Percentiles rank a stretch among this genome's conserved stretches.
phyloP scores from a whole-genome alignment of 305 asterid genomes.

The Stenogyne calaminthoides region DNA sequence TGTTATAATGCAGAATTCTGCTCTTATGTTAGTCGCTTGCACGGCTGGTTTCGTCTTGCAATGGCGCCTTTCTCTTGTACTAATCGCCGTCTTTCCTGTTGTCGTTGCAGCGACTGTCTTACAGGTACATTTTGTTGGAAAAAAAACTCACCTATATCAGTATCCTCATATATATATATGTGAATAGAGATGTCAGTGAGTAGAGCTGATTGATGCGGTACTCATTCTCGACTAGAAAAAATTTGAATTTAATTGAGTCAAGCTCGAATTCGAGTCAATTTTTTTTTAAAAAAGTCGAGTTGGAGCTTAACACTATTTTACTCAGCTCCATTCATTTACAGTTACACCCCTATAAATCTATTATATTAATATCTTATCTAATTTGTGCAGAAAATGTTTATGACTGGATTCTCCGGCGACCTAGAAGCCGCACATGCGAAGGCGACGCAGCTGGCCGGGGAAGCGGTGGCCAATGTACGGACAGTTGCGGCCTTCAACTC shows the following conservation, averaged over 20 bases:
- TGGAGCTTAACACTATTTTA: too few species aligned
- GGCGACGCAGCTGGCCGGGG: conserved; percentile 98
- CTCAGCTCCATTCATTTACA: background rate
- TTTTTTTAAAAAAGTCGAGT: too few species aligned
- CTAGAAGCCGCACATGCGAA: conserved; percentile 89
- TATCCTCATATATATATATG: too few species aligned
- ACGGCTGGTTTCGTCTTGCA: conserved; percentile 97
- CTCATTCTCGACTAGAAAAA: too few species aligned
- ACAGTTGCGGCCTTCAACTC: conserved; percentile 98
- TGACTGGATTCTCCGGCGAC: conserved; percentile 98
- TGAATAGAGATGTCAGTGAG: too few species aligned
- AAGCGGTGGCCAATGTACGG: conserved; percentile 88
- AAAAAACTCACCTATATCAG: background rate
- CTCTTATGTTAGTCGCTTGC: conserved; percentile 98
- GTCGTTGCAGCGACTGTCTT: conserved; percentile 97
- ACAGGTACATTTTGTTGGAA: conserved; percentile 56
- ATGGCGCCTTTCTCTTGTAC: conserved; percentile 97
- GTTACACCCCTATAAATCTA: background rate
- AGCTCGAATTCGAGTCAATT: too few species aligned
- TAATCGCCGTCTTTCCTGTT: conserved; percentile 88
- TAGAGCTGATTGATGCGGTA: too few species aligned
- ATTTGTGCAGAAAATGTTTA: conserved; percentile 86
- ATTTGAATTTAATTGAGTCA: too few species aligned
- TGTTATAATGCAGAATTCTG: conserved; percentile 97
- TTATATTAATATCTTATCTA: background rate